Conservation (phyloP, 2,329 filamentous ascomycete genomes). For the Amauroascus verrucosus region DNA sequence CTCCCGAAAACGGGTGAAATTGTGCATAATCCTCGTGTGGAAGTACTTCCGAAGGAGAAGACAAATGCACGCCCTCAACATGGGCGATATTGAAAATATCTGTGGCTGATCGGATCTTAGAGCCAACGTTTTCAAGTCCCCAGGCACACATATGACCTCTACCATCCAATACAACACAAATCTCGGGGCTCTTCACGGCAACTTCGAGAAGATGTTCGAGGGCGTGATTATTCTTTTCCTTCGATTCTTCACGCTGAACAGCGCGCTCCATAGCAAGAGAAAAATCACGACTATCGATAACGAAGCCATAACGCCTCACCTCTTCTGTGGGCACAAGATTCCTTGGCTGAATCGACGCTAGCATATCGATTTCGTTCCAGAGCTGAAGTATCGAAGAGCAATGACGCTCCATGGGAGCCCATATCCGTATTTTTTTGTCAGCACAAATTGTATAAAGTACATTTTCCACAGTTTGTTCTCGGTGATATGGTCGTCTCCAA, state of each 20-base stretch:
- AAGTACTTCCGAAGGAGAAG: conserved; percentile 24
- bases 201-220: conserved; percentile 78
- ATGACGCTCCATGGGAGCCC: conserved; percentile 66
- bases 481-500: conserved; percentile 71
- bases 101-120: conserved; percentile 53
- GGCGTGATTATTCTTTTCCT: conserved; percentile 56
- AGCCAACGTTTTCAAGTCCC: conserved; percentile 78
- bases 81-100: conserved; percentile 81
- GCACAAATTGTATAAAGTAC: conserved; percentile 81
- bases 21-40: conserved; percentile 50
- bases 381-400: conserved; percentile 59
- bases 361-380: conserved; percentile 71
- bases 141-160: conserved; percentile 79
- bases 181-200: conserved; percentile 73
- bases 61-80: conserved; percentile 49
- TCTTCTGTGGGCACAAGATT: conserved; percentile 32
- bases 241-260: conserved; percentile 49
- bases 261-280: conserved; percentile 58
- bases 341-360: conserved; percentile 55
- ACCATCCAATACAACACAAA: conserved; percentile 78
- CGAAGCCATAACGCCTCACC: conserved; percentile 58
- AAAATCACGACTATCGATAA: conserved; percentile 75
- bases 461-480: conserved; percentile 71
- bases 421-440: conserved; percentile 71
- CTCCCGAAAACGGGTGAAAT: conserved; percentile 62